Percentiles rank a stretch among this genome's conserved stretches.
Conservation (phyloP, 1,284 basidiomycete species). For the Paramarasmius palmivorus region DNA sequence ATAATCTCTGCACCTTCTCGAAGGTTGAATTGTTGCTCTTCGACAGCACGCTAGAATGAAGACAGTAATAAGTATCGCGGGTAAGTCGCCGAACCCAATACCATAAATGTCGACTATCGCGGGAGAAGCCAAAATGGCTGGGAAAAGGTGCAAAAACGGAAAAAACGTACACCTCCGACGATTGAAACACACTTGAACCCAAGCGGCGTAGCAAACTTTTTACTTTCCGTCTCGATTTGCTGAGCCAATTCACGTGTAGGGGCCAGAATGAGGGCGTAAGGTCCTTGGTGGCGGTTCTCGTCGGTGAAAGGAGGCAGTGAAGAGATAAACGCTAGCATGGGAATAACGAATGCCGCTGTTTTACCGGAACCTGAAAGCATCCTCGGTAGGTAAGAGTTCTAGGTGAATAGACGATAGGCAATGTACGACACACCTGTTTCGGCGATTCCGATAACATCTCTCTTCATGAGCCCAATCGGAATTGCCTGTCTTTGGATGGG, state of each 20-base stretch:
- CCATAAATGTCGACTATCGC: conserved; percentile 10
- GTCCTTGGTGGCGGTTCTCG: conserved; percentile 90
- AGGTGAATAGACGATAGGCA: neutral
- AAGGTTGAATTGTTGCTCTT: conserved; percentile 96
- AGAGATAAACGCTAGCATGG: conserved; percentile 94
- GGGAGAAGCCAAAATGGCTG: conserved; percentile 9
- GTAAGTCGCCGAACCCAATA: too few relatives aligned
- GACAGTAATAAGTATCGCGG: conserved; percentile 4
- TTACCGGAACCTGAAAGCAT: conserved; percentile 85
- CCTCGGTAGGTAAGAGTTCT: conserved; percentile 9
- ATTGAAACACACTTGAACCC: conserved; percentile 96
- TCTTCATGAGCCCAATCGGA: conserved; percentile 93
- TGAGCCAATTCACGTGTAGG: conserved; percentile 98
- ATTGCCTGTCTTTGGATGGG: conserved; percentile 98
- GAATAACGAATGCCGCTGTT: conserved; percentile 98
- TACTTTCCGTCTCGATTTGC: conserved; percentile 93
- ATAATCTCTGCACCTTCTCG: conserved; percentile 97
- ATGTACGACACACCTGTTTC: conserved; percentile 68
- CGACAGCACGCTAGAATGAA: conserved; percentile 82
- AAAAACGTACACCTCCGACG: conserved; percentile 81
- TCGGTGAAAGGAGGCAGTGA: conserved; percentile 84
- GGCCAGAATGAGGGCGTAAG: conserved; percentile 91
- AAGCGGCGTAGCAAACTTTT: conserved; percentile 86
- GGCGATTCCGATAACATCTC: conserved; percentile 97
- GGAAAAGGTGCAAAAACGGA: conserved; percentile 3